These are phyloP conservation scores for Solanum piurae DNA, from an alignment of 257 asterid species.

Conservation along the genomic window DNA sequence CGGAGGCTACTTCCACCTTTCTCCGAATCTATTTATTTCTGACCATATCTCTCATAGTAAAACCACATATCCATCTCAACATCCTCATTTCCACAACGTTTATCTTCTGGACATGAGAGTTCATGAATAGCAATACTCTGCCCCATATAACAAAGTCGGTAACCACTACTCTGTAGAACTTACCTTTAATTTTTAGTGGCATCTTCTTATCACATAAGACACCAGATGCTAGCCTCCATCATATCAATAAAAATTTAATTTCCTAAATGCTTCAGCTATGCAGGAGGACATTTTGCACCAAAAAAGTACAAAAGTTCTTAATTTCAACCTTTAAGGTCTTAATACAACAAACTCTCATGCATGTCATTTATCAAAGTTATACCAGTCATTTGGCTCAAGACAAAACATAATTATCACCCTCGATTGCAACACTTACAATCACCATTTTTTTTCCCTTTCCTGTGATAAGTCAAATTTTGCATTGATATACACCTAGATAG, in stretches of 20 bases:
- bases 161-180: not conserved
- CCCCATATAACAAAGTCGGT: not conserved
- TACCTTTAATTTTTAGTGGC: not conserved
- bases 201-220: not conserved
- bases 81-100: not conserved
- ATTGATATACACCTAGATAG: not conserved
- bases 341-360: not conserved
- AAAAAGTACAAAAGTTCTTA: not conserved
- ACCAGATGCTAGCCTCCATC: not conserved
- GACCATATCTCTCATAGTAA: not conserved
- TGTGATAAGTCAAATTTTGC: not conserved
- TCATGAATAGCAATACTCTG: not conserved
- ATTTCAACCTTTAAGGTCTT: not conserved
- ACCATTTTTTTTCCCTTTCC: not conserved
- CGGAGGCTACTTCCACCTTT: not conserved
- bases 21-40: not conserved
- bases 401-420: not conserved
- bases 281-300: not conserved
- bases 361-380: not conserved
- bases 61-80: not conserved
- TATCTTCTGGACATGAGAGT: not conserved
- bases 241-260: not conserved
- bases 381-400: not conserved
- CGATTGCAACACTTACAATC: not conserved
- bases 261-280: not conserved